A percentile compares a stretch with the other conserved stretches of the same genome.
phyloP scores from a whole-genome alignment of 2,329 filamentous ascomycete species.

The Cordyceps cateniannulata region DNA sequence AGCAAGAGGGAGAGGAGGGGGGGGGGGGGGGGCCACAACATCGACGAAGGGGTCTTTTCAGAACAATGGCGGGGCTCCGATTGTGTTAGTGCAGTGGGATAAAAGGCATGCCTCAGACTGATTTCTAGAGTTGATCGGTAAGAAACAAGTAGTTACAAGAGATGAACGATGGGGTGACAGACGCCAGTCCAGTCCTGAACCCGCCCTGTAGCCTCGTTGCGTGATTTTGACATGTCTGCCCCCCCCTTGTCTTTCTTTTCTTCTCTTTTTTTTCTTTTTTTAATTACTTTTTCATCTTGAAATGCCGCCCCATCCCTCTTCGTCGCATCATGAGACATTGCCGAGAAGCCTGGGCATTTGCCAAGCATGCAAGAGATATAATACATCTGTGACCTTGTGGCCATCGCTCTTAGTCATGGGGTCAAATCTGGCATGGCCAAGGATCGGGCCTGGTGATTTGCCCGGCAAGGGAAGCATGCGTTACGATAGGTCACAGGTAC shows the following conservation, averaged over 20 bases:
- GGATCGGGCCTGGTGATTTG: neutral
- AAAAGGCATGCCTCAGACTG: neutral
- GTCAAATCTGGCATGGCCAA: neutral
- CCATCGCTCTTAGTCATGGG: neutral
- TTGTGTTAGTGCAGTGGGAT: neutral
- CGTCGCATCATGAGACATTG: neutral
- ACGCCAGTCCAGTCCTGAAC: neutral
- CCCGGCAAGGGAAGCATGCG: neutral
- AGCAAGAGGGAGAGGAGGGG: neutral
- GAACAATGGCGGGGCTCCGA: slow-evolving; percentile 1
- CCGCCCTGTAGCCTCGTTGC: neutral
- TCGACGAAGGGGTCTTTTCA: neutral
- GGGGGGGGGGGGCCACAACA: neutral
- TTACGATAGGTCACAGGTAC: no score
- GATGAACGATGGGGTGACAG: neutral
- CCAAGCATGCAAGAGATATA: neutral
- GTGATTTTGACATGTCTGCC: neutral
- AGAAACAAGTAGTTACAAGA: neutral
- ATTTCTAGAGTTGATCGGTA: no score
- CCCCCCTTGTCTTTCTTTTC: neutral
- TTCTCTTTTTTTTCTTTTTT: neutral
- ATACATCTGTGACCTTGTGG: neutral
- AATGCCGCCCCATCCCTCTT: no score
- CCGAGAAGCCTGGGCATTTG: neutral
- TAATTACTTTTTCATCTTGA: neutral